Evolutionary conservation across 106 monocot genomes (phyloP).

Genomic region (Dactylorhiza incarnata): DNA sequence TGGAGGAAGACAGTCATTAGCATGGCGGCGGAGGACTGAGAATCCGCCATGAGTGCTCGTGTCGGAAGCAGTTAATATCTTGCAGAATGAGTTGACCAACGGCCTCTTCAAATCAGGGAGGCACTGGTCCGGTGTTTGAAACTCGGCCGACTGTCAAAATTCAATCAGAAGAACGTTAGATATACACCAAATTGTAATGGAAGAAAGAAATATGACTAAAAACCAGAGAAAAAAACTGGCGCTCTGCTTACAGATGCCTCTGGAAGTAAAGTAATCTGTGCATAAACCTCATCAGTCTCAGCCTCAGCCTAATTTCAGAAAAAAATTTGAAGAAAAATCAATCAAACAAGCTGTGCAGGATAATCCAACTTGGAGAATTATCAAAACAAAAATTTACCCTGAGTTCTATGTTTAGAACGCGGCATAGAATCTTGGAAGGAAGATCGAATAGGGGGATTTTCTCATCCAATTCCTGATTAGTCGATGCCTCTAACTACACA

Average conservation of each 20-base stretch:
- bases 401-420: constrained; percentile 39
- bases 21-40: constrained; percentile 69
- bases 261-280: constrained; percentile 62
- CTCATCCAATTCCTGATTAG: constrained; percentile 46
- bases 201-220: not conserved
- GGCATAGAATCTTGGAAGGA: constrained; percentile 49
- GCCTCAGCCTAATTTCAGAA: constrained; percentile 46
- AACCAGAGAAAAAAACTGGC: not conserved
- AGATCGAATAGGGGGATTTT: constrained; percentile 41
- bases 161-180: constrained; percentile 1
- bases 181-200: not conserved
- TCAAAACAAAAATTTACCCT: constrained; percentile 17
- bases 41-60: constrained; percentile 87
- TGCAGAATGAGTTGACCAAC: constrained; percentile 56
- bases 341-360: not conserved
- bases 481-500: constrained; percentile 47
- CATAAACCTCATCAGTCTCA: constrained; percentile 88
- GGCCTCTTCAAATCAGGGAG: constrained; percentile 31
- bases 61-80: constrained; percentile 71
- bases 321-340: not conserved
- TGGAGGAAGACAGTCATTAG: constrained; percentile 68
- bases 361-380: not conserved
- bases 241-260: constrained; percentile 48
- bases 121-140: constrained; percentile 30
- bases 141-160: constrained; percentile 37